These are phyloP conservation scores for Blastomyces gilchristii DNA, from an alignment of 2,329 filamentous ascomycete species.

Conservation along the genomic window DNA sequence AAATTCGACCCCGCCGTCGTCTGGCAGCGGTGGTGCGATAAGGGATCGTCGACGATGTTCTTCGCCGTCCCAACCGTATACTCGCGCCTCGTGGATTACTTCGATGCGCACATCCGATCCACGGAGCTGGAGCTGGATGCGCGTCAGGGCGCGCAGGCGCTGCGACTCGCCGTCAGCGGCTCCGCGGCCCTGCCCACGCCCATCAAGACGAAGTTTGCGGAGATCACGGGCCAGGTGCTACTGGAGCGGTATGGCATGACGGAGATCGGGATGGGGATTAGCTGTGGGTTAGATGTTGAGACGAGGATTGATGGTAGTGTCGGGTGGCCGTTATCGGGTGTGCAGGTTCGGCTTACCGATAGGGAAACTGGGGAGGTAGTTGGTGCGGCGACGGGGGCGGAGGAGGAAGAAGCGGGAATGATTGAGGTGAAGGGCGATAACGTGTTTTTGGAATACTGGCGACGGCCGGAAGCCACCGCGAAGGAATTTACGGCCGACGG, in stretches of 20 bases:
- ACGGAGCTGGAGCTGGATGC: slow-evolving; percentile 27
- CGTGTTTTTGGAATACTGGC: slow-evolving; percentile 36
- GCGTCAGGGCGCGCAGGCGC: slow-evolving; percentile 24
- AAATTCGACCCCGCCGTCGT: slow-evolving; percentile 37
- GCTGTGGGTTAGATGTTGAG: slow-evolving; percentile 33
- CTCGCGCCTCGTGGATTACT: slow-evolving; percentile 39
- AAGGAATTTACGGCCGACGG: slow-evolving; percentile 39
- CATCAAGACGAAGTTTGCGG: slow-evolving; percentile 32
- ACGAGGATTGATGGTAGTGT: slow-evolving; percentile 40
- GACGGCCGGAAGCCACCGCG: slow-evolving; percentile 37
- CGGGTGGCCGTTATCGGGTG: slow-evolving; percentile 39
- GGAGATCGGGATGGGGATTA: slow-evolving; percentile 42
- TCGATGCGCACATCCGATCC: slow-evolving; percentile 30
- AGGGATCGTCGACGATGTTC: slow-evolving; percentile 38
- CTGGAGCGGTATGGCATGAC: slow-evolving; percentile 43
- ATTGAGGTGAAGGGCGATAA: slow-evolving; percentile 36
- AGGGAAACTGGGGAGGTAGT: slow-evolving; percentile 29
- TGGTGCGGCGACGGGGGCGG: slow-evolving; percentile 16
- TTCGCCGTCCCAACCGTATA: slow-evolving; percentile 45
- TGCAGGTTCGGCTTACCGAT: slow-evolving; percentile 38
- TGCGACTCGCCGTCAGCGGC: slow-evolving; percentile 34
- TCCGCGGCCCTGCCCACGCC: slow-evolving; percentile 36
- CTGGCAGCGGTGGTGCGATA: slow-evolving; percentile 38
- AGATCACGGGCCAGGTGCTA: slow-evolving; percentile 35
- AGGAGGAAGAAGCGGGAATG: slow-evolving; percentile 28